Conservation (phyloP, 495 filamentous ascomycete species). For the Daldinia concentrica region DNA sequence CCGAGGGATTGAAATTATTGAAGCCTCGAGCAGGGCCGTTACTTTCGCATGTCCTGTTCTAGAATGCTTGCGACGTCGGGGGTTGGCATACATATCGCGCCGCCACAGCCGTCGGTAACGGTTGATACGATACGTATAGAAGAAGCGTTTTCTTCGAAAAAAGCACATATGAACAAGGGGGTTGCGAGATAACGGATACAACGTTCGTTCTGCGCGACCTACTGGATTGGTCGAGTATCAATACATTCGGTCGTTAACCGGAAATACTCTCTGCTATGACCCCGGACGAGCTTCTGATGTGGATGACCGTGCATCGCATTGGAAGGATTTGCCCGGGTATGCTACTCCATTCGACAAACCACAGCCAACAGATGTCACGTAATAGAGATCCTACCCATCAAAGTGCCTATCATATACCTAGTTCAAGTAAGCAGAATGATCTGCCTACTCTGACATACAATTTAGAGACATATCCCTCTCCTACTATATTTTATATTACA, state of each 20-base stretch:
- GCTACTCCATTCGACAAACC: neutral
- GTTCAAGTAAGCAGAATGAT: neutral
- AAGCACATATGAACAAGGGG: neutral
- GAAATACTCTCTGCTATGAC: neutral
- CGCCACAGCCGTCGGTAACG: neutral
- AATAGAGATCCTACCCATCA: neutral
- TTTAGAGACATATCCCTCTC: neutral
- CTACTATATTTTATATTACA: neutral
- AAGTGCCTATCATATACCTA: neutral
- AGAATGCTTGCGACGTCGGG: constrained; percentile 3
- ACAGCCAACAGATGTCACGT: neutral
- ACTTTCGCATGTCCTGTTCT: neutral
- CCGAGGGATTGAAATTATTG: constrained; percentile 1
- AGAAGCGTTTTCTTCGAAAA: neutral
- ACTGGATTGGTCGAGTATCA: constrained; percentile 5
- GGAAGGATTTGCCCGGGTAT: neutral
- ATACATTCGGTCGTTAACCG: neutral
- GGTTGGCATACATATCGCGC: neutral
- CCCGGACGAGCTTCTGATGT: neutral
- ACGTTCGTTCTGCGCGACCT: neutral
- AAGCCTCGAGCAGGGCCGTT: neutral
- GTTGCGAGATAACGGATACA: neutral
- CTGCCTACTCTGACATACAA: neutral
- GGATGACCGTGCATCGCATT: constrained; percentile 2
- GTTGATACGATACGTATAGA: neutral